These are phyloP conservation scores for Chlamydomonas sphaeroides DNA, from an alignment of 139 green algal species.

Conservation along the genomic window DNA sequence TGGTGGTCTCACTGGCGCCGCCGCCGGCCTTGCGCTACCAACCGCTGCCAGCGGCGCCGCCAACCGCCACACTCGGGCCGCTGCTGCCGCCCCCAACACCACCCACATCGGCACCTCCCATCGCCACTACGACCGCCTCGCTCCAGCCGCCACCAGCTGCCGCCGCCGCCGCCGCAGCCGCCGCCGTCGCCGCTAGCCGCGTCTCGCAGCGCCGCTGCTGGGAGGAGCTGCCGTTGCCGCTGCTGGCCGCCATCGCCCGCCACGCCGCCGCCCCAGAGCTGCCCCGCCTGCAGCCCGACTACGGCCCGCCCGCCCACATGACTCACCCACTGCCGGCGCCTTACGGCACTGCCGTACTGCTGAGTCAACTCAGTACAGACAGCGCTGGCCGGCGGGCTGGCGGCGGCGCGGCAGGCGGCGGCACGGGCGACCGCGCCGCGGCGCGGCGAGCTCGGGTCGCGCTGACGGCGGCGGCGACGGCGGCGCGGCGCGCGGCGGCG, in stretches of 20 bases:
- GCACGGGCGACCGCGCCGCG: not conserved
- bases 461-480: not conserved
- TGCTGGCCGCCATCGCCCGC: not conserved
- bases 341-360: no score
- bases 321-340: constrained; percentile 24
- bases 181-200: no score
- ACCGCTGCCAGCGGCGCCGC: no score
- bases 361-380: no score
- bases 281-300: not conserved
- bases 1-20: no score
- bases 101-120: no score
- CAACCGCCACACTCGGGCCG: no score
- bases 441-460: not conserved
- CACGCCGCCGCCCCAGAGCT: not conserved
- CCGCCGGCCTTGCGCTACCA: no score
- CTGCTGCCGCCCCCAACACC: no score
- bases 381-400: no score
- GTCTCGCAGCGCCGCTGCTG: not conserved
- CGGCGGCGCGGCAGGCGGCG: not conserved
- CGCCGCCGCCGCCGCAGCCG: no score
- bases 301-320: constrained; percentile 9
- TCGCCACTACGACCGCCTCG: not conserved
- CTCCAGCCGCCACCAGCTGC: not conserved
- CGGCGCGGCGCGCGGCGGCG: constrained; percentile 4
- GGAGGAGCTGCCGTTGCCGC: not conserved